A percentile compares a stretch with the other conserved stretches of the same genome.
These are phyloP conservation scores for Paspalum notatum DNA, from an alignment of 176 grass and related monocot genomes.

Conservation along the genomic window DNA sequence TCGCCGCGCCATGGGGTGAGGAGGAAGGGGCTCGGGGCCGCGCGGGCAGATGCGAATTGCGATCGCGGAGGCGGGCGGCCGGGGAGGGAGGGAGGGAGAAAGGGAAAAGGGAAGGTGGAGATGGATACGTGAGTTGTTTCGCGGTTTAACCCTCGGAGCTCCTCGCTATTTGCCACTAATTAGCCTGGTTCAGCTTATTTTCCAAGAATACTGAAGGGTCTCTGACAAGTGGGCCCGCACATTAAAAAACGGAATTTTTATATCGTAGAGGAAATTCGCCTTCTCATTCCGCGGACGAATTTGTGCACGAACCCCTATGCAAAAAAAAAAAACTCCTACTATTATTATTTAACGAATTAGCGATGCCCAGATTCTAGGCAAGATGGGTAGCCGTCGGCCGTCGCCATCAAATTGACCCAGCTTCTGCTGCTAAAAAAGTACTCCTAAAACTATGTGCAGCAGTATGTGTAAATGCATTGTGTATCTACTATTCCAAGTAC, in stretches of 20 bases:
- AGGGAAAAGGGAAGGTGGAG: conserved; percentile 41
- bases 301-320: background rate
- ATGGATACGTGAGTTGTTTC: conserved; percentile 16
- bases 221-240: background rate
- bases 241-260: background rate
- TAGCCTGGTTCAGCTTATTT: background rate
- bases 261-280: background rate
- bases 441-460: no score
- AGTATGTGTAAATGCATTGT: no score
- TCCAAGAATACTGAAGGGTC: conserved; percentile 4
- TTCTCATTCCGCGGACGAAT: background rate
- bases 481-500: no score
- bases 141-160: background rate
- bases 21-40: background rate
- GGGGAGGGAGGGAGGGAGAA: conserved; percentile 4
- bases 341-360: no score
- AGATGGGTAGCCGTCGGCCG: background rate
- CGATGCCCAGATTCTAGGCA: background rate
- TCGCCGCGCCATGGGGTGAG: conserved; percentile 71
- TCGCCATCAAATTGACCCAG: background rate
- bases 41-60: conserved; percentile 43
- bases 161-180: background rate
- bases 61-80: conserved; percentile 41
- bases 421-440: background rate
- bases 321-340: no score